A percentile compares a stretch with the other conserved stretches of the same genome.
These are phyloP conservation scores for Chaetomiaceae sp. DNA, from an alignment of 2,329 filamentous ascomycete species.

Conservation along the genomic window DNA sequence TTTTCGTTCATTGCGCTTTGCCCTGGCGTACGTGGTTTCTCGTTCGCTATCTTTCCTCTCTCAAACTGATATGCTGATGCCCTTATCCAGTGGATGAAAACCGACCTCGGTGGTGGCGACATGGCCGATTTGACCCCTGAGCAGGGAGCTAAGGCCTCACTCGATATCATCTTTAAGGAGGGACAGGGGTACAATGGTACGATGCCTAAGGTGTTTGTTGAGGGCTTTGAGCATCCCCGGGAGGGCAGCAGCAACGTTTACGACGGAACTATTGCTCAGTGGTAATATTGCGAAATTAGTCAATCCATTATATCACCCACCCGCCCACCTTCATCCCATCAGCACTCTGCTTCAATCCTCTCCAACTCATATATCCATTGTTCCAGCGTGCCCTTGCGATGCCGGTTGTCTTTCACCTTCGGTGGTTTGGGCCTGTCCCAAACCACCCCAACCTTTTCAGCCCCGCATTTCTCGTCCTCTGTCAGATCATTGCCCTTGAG, in stretches of 20 bases:
- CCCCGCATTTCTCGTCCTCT: constrained; percentile 1
- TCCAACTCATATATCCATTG: too few relatives aligned
- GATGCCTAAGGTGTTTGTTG: constrained; percentile 6
- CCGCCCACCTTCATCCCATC: too few relatives aligned
- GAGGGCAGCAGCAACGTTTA: too few relatives aligned
- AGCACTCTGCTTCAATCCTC: too few relatives aligned
- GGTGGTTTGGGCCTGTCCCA: constrained; percentile 1
- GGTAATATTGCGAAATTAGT: too few relatives aligned
- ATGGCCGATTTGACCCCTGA: constrained; percentile 9
- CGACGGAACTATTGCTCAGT: neutral
- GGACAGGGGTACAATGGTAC: constrained; percentile 4
- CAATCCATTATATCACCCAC: too few relatives aligned
- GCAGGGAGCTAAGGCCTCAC: constrained; percentile 10
- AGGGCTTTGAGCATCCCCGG: neutral
- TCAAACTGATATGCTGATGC: too few relatives aligned
- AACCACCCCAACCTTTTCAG: constrained; percentile 1
- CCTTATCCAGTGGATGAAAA: constrained; percentile 11
- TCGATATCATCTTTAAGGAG: constrained; percentile 11
- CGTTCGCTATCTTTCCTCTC: too few relatives aligned
- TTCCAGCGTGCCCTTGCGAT: too few relatives aligned
- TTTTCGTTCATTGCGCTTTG: too few relatives aligned
- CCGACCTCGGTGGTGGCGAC: constrained; percentile 9
- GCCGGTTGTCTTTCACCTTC: too few relatives aligned
- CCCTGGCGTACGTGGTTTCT: too few relatives aligned
- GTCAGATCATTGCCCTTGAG: neutral